Evolutionary conservation across 2,329 filamentous ascomycete genomes (phyloP).

Genomic region (Diplodia mutila): DNA sequence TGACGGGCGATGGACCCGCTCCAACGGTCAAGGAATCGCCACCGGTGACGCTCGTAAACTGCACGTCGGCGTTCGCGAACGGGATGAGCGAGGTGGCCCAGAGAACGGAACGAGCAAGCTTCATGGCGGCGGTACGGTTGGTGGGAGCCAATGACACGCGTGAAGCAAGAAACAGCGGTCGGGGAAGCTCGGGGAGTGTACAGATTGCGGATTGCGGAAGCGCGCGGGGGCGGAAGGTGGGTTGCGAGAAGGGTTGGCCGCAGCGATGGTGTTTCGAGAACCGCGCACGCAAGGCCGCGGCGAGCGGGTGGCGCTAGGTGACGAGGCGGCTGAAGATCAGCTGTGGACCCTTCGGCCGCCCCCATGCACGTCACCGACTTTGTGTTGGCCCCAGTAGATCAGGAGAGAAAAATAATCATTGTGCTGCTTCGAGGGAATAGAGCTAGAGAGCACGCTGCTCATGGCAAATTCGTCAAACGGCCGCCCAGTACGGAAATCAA

Average conservation of each 20-base stretch:
- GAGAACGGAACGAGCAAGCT: constrained; percentile 3
- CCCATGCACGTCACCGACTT: constrained; percentile 15
- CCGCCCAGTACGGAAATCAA: constrained; percentile 7
- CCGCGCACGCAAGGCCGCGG: background rate
- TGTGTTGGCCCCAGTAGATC: constrained; percentile 3
- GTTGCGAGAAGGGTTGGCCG: background rate
- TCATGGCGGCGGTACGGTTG: constrained; percentile 3
- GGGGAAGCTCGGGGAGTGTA: background rate
- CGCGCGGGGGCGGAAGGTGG: background rate
- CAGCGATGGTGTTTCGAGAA: constrained; percentile 16
- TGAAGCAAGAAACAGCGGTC: constrained; percentile 7
- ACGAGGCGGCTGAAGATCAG: background rate
- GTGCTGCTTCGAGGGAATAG: background rate
- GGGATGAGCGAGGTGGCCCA: constrained; percentile 37
- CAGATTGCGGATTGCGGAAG: background rate
- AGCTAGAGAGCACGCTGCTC: background rate
- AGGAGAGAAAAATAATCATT: constrained; percentile 9
- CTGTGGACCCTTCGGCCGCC: constrained; percentile 7
- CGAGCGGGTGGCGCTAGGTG: background rate
- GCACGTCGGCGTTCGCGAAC: constrained; percentile 55
- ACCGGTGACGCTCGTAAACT: constrained; percentile 58
- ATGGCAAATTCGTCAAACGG: constrained; percentile 14
- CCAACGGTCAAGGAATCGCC: constrained; percentile 56
- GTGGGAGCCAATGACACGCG: background rate
- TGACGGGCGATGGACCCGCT: constrained; percentile 46